Evolutionary conservation across 129 eudicot genomes (phyloP).

Genomic region (Flaveria brownii): DNA sequence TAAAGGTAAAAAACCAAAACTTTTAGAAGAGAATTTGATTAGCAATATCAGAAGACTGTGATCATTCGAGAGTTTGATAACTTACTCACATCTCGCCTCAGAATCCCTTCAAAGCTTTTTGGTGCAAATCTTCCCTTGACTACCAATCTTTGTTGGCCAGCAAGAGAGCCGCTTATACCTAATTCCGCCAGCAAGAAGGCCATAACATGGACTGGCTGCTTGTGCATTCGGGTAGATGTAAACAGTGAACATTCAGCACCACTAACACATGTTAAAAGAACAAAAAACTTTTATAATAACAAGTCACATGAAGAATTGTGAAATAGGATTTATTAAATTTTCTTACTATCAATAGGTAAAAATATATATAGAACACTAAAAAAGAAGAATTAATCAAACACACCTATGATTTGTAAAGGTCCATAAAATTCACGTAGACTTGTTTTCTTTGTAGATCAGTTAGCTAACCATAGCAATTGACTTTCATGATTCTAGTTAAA

Average conservation of each 20-base stretch:
- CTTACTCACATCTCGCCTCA: conserved; percentile 76
- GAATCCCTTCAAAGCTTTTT: conserved; percentile 78
- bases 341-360: no score
- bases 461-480: no score
- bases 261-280: not conserved
- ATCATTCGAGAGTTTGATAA: not conserved
- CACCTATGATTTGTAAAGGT: no score
- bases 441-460: no score
- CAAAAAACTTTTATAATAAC: conserved; percentile 19
- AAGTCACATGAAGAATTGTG: not conserved
- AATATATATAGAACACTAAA: no score
- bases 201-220: conserved; percentile 89
- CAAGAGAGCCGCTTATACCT: conserved; percentile 86
- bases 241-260: not conserved
- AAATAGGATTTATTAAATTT: no score
- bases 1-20: no score
- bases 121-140: conserved; percentile 20
- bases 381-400: no score
- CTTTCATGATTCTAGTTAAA: no score
- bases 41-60: no score
- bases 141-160: conserved; percentile 73
- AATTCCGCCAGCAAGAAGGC: conserved; percentile 71
- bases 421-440: no score
- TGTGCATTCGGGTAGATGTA: conserved; percentile 49
- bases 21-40: no score